phyloP scores from a whole-genome alignment of 78 protist species.

The Tieghemostelium lacteum region DNA sequence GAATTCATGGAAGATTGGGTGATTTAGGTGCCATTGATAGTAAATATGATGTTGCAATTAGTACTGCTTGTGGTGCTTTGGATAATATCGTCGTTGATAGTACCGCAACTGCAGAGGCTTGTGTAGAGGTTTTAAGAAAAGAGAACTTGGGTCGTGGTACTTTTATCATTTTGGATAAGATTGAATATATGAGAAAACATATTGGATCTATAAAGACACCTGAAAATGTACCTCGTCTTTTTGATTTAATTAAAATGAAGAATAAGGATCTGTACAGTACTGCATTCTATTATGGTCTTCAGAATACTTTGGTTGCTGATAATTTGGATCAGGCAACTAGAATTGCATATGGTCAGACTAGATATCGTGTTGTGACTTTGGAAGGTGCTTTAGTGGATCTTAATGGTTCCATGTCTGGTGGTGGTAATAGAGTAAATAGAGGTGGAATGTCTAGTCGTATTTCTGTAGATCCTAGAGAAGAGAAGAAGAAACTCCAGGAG shows the following conservation, averaged over 20 bases:
- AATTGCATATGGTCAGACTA: constrained; percentile 82
- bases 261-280: constrained; percentile 17
- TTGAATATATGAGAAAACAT: constrained; percentile 13
- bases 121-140: constrained; percentile 74
- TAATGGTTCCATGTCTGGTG: constrained; percentile 99
- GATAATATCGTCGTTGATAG: constrained; percentile 96
- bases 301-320: constrained; percentile 96
- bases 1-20: constrained; percentile 98
- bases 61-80: constrained; percentile 91
- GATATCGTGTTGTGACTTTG: constrained; percentile 97
- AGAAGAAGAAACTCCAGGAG: constrained; percentile 2
- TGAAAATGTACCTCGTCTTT: constrained; percentile 72
- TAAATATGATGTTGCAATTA: constrained; percentile 96
- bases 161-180: constrained; percentile 95
- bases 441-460: constrained; percentile 86
- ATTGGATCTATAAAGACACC: constrained; percentile 24
- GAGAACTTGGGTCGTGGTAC: constrained; percentile 95
- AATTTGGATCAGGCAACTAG: constrained; percentile 81
- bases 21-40: constrained; percentile 96
- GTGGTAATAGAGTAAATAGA: constrained; percentile 88
- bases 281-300: constrained; percentile 96
- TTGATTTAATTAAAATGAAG: constrained; percentile 81
- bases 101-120: constrained; percentile 79
- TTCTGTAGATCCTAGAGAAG: constrained; percentile 30
- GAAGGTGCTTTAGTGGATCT: constrained; percentile 97